Percentiles rank a stretch among this genome's conserved stretches.
phyloP scores from a whole-genome alignment of 371 early-diverging fungal species.

The Zopfochytrium polystomum region DNA sequence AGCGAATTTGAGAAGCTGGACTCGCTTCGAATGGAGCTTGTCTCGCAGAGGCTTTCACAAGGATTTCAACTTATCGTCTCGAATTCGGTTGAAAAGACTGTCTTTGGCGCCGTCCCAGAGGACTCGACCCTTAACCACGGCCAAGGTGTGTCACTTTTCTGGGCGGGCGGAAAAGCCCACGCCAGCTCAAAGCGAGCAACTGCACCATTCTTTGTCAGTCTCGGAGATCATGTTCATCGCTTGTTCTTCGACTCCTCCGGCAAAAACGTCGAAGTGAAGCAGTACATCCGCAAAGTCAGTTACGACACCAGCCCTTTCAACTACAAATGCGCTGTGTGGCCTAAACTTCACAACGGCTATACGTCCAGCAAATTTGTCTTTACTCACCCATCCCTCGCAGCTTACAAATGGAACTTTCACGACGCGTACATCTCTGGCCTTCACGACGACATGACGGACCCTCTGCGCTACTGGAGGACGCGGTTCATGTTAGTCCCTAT shows the following conservation, averaged over 20 bases:
- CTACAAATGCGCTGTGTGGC: slow-evolving; percentile 89
- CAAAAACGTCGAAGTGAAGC: slow-evolving; percentile 80
- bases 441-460: slow-evolving; percentile 76
- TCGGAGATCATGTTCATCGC: slow-evolving; percentile 82
- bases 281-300: slow-evolving; percentile 72
- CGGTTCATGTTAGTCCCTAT: slow-evolving; percentile 87
- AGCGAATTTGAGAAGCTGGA: slow-evolving; percentile 48
- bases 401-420: slow-evolving; percentile 92
- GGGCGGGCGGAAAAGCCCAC: slow-evolving; percentile 14
- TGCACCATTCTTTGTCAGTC: slow-evolving; percentile 66
- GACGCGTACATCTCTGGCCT: slow-evolving; percentile 73
- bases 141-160: slow-evolving; percentile 11
- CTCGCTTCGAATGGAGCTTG: slow-evolving; percentile 75
- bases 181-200: slow-evolving; percentile 6
- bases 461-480: slow-evolving; percentile 80
- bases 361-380: slow-evolving; percentile 59
- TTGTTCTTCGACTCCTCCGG: slow-evolving; percentile 69
- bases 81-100: slow-evolving; percentile 20
- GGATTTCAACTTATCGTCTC: slow-evolving; percentile 87
- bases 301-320: slow-evolving; percentile 56
- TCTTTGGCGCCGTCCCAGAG: slow-evolving; percentile 10
- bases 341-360: slow-evolving; percentile 65
- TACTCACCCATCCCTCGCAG: slow-evolving; percentile 65
- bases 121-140: not conserved
- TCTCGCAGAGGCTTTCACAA: slow-evolving; percentile 86